phyloP scores from a whole-genome alignment of 352 stramenopile genomes.

The Blastocystis sp. region DNA sequence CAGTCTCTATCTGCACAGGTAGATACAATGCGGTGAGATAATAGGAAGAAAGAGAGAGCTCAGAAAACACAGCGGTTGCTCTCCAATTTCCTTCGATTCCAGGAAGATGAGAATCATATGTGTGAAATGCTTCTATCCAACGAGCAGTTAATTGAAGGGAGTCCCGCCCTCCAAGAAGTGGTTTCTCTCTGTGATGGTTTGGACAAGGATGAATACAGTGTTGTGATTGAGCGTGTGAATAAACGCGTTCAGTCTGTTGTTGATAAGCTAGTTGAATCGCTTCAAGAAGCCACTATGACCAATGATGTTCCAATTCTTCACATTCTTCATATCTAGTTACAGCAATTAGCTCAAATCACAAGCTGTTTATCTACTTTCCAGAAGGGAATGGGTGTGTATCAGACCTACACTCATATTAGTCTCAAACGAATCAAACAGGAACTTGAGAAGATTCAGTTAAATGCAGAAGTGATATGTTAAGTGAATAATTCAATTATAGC shows the following conservation, averaged over 20 bases:
- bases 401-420: slow-evolving; percentile 45
- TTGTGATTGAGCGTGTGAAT: slow-evolving; percentile 57
- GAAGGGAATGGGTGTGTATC: slow-evolving; percentile 56
- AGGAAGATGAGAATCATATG: slow-evolving; percentile 57
- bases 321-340: neutral
- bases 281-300: slow-evolving; percentile 58
- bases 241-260: slow-evolving; percentile 52
- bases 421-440: slow-evolving; percentile 40
- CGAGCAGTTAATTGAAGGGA: slow-evolving; percentile 39
- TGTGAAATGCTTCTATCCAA: slow-evolving; percentile 47
- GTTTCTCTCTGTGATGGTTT: slow-evolving; percentile 53
- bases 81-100: slow-evolving; percentile 19
- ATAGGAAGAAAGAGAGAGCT: neutral
- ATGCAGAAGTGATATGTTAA: neutral
- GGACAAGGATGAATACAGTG: slow-evolving; percentile 31
- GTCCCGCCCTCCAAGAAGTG: slow-evolving; percentile 35
- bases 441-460: neutral
- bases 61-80: slow-evolving; percentile 29
- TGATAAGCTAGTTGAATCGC: slow-evolving; percentile 43
- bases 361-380: slow-evolving; percentile 53
- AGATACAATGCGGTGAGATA: neutral
- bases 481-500: neutral
- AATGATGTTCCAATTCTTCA: slow-evolving; percentile 6
- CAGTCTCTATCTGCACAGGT: slow-evolving; percentile 9
- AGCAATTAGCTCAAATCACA: slow-evolving; percentile 40